A percentile compares a stretch with the other conserved stretches of the same genome.
These are phyloP conservation scores for Tuber indicum DNA, from an alignment of 495 filamentous ascomycete genomes.

Conservation along the genomic window DNA sequence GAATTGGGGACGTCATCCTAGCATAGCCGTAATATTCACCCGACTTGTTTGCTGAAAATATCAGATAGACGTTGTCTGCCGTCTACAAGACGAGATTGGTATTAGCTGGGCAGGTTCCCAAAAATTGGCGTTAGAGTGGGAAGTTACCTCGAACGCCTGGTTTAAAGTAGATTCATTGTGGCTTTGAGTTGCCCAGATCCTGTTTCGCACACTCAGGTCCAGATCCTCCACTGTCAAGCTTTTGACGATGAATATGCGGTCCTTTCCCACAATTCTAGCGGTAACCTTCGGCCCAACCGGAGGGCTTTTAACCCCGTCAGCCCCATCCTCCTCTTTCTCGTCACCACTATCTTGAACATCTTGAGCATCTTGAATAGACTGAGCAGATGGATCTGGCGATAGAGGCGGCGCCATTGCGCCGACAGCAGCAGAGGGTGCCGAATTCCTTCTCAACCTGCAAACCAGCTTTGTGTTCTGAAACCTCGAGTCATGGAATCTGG, in stretches of 20 bases:
- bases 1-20: conserved; percentile 80
- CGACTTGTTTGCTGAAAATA: conserved; percentile 97
- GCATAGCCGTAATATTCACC: conserved; percentile 97
- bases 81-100: conserved; percentile 47
- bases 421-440: conserved; percentile 47
- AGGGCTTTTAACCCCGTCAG: conserved; percentile 20
- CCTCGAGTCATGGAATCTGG: conserved; percentile 81
- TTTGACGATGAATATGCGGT: conserved; percentile 88
- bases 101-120: not conserved
- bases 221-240: conserved; percentile 93
- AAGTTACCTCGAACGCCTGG: conserved; percentile 70
- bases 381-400: conserved; percentile 49
- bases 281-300: conserved; percentile 39
- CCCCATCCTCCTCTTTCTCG: conserved; percentile 23
- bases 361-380: conserved; percentile 6
- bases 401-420: conserved; percentile 44
- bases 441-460: conserved; percentile 71
- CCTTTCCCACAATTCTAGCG: conserved; percentile 45
- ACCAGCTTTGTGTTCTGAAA: conserved; percentile 87
- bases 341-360: conserved; percentile 18
- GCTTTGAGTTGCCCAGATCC: conserved; percentile 88
- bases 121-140: not conserved
- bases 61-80: conserved; percentile 82
- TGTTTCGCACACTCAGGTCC: conserved; percentile 77
- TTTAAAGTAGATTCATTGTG: conserved; percentile 86